phyloP scores from a whole-genome alignment of 139 green algal species.

The Edaphochlamys debaryana region DNA sequence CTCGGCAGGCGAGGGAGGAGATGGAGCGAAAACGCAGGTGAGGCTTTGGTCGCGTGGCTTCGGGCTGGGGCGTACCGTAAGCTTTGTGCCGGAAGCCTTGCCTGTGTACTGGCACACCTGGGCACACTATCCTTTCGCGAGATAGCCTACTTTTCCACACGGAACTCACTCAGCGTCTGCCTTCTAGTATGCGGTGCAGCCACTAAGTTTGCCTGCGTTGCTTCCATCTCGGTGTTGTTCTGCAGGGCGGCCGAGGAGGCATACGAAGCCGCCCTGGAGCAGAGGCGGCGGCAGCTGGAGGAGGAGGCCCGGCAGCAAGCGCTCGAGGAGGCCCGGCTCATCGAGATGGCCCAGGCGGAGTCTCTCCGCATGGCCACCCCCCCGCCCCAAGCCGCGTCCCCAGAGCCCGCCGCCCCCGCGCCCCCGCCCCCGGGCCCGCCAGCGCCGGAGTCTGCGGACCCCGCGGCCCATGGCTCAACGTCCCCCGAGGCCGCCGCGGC shows the following conservation, averaged over 20 bases:
- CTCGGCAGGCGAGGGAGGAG: constrained; percentile 15
- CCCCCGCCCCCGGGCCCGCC: too few relatives aligned
- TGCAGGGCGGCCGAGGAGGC: constrained; percentile 43
- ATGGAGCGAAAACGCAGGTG: constrained; percentile 34
- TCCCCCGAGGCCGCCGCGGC: neutral
- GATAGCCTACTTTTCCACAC: too few relatives aligned
- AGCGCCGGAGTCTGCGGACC: neutral
- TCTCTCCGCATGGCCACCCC: constrained; percentile 23
- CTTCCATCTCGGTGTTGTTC: too few relatives aligned
- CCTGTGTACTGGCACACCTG: too few relatives aligned
- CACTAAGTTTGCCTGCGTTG: too few relatives aligned
- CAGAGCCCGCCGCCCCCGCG: neutral
- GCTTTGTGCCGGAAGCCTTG: too few relatives aligned
- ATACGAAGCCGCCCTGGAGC: constrained; percentile 62
- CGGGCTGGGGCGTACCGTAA: too few relatives aligned
- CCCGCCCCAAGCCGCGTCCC: neutral
- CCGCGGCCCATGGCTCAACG: too few relatives aligned
- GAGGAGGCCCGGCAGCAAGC: constrained; percentile 32
- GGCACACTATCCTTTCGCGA: too few relatives aligned
- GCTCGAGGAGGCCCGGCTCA: constrained; percentile 20
- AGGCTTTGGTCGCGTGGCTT: too few relatives aligned
- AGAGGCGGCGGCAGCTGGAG: constrained; percentile 52
- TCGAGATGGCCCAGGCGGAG: constrained; percentile 21
- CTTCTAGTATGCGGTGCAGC: too few relatives aligned
- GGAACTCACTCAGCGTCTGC: too few relatives aligned